These are phyloP conservation scores for Orbilia quercus DNA, from an alignment of 2,329 filamentous ascomycete species.

Conservation along the genomic window DNA sequence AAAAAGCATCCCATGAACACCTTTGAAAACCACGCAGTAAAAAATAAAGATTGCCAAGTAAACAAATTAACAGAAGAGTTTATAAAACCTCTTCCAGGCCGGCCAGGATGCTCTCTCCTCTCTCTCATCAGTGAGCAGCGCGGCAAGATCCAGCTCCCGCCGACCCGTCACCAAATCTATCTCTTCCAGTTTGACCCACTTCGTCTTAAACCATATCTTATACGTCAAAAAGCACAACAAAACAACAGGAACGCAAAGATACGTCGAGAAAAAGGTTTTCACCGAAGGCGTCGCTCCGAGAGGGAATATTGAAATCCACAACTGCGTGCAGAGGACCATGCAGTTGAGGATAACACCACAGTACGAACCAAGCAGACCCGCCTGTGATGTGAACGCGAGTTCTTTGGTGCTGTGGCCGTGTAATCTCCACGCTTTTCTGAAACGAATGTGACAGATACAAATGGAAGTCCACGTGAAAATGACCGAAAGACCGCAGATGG, in stretches of 20 bases:
- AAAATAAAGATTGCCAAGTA: slow-evolving; percentile 5
- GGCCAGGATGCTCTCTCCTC: slow-evolving; percentile 80
- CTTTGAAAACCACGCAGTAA: not conserved
- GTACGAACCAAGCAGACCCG: slow-evolving; percentile 83
- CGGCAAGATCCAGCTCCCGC: slow-evolving; percentile 82
- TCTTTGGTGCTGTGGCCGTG: slow-evolving; percentile 78
- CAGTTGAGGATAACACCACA: slow-evolving; percentile 80
- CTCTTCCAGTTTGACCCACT: slow-evolving; percentile 74
- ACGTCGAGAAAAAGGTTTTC: slow-evolving; percentile 78
- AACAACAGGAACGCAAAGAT: slow-evolving; percentile 77
- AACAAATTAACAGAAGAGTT: slow-evolving; percentile 72
- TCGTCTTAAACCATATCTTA: slow-evolving; percentile 79
- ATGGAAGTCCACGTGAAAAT: slow-evolving; percentile 87
- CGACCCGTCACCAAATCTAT: slow-evolving; percentile 91
- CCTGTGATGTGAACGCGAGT: slow-evolving; percentile 82
- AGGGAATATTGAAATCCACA: slow-evolving; percentile 87
- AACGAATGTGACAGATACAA: slow-evolving; percentile 90
- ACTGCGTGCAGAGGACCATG: slow-evolving; percentile 82
- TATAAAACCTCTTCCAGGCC: slow-evolving; percentile 79
- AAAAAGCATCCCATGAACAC: slow-evolving; percentile 17
- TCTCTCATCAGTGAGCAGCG: slow-evolving; percentile 81
- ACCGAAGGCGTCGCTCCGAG: slow-evolving; percentile 69
- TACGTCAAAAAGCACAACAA: slow-evolving; percentile 76
- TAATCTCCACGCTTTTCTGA: slow-evolving; percentile 80
- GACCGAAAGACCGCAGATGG: slow-evolving; percentile 77